phyloP scores from a whole-genome alignment of 31 red algal genomes.

The Asparagopsis taxiformis region DNA sequence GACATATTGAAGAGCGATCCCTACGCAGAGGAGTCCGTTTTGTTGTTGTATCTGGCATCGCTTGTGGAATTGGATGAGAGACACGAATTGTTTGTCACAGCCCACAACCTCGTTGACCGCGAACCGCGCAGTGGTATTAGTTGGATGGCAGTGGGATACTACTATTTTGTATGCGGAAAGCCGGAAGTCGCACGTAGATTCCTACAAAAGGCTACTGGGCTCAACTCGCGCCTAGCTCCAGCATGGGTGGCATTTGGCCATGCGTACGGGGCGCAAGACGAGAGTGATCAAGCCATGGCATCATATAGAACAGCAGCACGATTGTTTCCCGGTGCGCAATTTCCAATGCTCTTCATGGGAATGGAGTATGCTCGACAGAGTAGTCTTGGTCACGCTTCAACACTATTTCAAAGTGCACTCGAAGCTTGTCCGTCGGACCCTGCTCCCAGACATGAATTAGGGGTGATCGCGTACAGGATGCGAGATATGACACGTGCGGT shows the following conservation, averaged over 20 bases:
- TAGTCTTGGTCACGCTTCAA: conserved; percentile 50
- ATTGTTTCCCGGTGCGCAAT: conserved; percentile 63
- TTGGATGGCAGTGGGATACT: conserved; percentile 89
- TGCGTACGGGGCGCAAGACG: conserved; percentile 81
- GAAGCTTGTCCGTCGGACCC: conserved; percentile 61
- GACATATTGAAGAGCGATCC: conserved; percentile 41
- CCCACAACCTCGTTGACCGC: conserved; percentile 70
- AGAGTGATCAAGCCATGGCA: conserved; percentile 92
- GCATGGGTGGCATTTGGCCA: conserved; percentile 94
- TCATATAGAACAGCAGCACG: conserved; percentile 85
- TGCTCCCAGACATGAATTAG: conserved; percentile 59
- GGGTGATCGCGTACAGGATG: conserved; percentile 60
- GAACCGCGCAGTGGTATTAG: conserved; percentile 46
- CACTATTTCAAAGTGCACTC: conserved; percentile 42
- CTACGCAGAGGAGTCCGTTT: conserved; percentile 19
- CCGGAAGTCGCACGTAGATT: conserved; percentile 68
- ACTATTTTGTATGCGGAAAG: conserved; percentile 79
- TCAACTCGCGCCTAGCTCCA: conserved; percentile 55
- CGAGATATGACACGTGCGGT: conserved; percentile 50
- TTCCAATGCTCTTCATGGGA: conserved; percentile 78
- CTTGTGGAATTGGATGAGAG: conserved; percentile 62
- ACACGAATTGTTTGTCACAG: conserved; percentile 69
- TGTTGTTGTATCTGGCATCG: conserved; percentile 31
- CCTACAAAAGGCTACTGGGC: conserved; percentile 80
- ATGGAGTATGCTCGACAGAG: conserved; percentile 88